A percentile compares a stretch with the other conserved stretches of the same genome.
phyloP scores from a whole-genome alignment of 768 basidiomycete genomes.

The Tulasnella sp. region DNA sequence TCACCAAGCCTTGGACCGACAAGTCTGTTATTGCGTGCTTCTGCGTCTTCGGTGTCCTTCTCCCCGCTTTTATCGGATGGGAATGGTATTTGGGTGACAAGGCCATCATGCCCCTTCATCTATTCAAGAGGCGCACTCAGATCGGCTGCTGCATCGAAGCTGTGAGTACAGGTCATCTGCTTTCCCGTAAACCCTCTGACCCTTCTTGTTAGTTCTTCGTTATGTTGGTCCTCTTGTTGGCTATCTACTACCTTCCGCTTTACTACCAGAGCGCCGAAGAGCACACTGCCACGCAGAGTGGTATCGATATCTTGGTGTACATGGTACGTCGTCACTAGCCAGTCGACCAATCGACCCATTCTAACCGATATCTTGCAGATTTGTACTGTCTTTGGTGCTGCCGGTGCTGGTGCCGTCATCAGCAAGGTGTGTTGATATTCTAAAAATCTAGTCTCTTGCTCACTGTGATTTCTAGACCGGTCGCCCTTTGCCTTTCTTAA shows the following conservation, averaged over 20 bases:
- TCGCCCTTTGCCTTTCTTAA: conserved; percentile 25
- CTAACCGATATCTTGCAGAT: conserved; percentile 10
- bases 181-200: not conserved
- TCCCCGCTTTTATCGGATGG: conserved; percentile 26
- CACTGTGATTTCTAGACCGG: conserved; percentile 20
- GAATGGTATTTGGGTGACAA: conserved; percentile 26
- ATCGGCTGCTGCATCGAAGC: conserved; percentile 24
- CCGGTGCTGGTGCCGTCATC: conserved; percentile 25
- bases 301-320: conserved; percentile 30
- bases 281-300: conserved; percentile 26
- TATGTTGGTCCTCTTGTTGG: conserved; percentile 20
- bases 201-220: conserved; percentile 20
- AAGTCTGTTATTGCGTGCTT: no score
- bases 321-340: conserved; percentile 17
- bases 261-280: conserved; percentile 25
- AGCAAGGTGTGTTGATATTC: no score
- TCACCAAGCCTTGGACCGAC: conserved; percentile 30
- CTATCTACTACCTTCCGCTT: conserved; percentile 28
- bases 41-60: conserved; percentile 25
- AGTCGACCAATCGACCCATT: no score
- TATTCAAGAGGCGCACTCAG: conserved; percentile 26
- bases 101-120: conserved; percentile 28
- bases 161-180: not conserved
- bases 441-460: no score
- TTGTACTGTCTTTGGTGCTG: conserved; percentile 25